Evolutionary conservation across 1,284 basidiomycete species (phyloP).

Genomic region (Puccinia brachypodii): DNA sequence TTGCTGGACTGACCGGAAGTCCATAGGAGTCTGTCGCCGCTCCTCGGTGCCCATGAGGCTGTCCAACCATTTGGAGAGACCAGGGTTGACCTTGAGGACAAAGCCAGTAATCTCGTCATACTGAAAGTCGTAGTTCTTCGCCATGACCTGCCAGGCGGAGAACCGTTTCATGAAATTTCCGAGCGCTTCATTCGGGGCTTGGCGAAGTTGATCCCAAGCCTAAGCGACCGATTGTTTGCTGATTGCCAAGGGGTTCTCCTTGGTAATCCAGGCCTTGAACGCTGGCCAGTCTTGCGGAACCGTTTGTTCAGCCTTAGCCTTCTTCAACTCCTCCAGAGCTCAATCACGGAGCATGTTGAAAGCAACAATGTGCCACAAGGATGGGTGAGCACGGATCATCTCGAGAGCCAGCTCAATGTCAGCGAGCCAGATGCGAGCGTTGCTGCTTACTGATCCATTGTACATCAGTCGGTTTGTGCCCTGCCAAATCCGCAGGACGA

Average conservation of each 20-base stretch:
- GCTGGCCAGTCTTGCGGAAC: neutral
- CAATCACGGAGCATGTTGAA: neutral
- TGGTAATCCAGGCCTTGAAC: neutral
- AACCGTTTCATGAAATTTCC: neutral
- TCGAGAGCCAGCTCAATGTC: neutral
- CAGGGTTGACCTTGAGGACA: neutral
- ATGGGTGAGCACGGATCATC: neutral
- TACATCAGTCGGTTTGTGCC: neutral
- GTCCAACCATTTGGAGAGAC: neutral
- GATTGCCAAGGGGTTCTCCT: neutral
- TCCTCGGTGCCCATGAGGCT: neutral
- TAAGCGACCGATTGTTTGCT: neutral
- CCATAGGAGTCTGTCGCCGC: neutral
- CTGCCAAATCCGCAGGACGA: neutral
- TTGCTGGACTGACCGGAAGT: neutral
- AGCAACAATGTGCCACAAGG: neutral
- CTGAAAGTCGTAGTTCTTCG: constrained; percentile 9
- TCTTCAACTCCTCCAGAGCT: neutral
- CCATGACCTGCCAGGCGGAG: neutral
- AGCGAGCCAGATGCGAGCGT: neutral
- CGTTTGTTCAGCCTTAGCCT: neutral
- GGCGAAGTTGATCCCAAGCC: neutral
- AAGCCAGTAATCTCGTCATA: neutral
- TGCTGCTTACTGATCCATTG: neutral
- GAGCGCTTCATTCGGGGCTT: neutral